phyloP scores from a whole-genome alignment of 192 early-diverging fungal species.

The Chytriomyces confervae region DNA sequence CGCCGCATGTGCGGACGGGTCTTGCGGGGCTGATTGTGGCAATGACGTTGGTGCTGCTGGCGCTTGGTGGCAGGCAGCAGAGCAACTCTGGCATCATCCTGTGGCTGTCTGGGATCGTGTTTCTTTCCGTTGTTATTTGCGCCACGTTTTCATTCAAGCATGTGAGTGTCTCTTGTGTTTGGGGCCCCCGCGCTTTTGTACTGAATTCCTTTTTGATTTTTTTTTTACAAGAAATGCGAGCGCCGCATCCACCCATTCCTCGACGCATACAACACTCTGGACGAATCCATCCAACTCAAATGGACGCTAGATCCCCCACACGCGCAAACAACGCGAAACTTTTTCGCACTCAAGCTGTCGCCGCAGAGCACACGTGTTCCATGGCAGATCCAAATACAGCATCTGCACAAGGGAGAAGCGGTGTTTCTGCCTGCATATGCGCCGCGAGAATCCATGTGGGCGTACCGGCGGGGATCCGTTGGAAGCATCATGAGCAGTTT shows the following conservation, averaged over 20 bases:
- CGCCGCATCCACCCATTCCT: background rate
- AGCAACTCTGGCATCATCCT: background rate
- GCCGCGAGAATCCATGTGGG: background rate
- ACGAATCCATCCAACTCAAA: background rate
- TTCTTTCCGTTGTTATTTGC: background rate
- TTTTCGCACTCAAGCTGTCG: background rate
- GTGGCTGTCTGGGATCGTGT: background rate
- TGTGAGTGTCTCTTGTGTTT: too few relatives aligned
- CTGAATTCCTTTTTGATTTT: too few relatives aligned
- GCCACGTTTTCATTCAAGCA: background rate
- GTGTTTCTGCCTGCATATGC: slow-evolving; percentile 12
- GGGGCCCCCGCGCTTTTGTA: too few relatives aligned
- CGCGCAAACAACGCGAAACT: background rate
- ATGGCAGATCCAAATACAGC: background rate
- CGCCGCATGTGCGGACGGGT: background rate
- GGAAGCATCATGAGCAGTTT: background rate
- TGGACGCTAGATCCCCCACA: background rate
- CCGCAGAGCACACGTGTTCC: background rate
- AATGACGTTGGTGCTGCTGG: background rate
- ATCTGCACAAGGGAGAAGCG: background rate
- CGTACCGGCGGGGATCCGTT: background rate
- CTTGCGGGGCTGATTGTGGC: background rate
- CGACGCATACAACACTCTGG: background rate
- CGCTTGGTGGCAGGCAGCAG: background rate
- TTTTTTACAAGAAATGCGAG: background rate